Evolutionary conservation across 2,329 filamentous ascomycete genomes (phyloP), one percentile per base, ranked within the genome.

Genomic region (Colletotrichum sp.): DNA sequence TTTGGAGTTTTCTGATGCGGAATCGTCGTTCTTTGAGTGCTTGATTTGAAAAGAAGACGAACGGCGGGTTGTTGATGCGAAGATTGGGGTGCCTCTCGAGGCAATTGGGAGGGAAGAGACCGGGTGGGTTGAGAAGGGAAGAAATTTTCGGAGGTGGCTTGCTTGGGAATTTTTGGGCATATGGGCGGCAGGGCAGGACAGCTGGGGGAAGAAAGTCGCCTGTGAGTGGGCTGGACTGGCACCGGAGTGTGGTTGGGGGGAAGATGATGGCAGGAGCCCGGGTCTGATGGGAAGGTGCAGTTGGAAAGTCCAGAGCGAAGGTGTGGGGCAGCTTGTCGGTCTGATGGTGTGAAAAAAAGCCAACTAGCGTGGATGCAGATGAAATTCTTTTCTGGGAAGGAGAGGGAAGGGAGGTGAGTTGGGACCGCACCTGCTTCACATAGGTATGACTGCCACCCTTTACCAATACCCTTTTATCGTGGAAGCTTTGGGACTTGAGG

Each of bases 201-300:
- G 12, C 49, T 55, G 44, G 36, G 36, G 12, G 12, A 32, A 30
- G 5, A 25, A 62, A 36, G 27, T 62, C 44, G 44, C 22, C 32
- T 29, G 13, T 65, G 36, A 39, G 39, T n/a, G 34, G 32, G n/a
- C 59, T 74, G 44, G 59, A 49, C 27, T 0, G 79, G 57, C 68
- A 49, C 27, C 0, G 78, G 57, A n/a, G 79, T 77, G 9, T 78
- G 79, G 1, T 73, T 55, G 8, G 70, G 61, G 34, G 30, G 27
- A 9, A 22, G 49, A 34, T 30, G 62, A 62, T 36, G 55, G 55
- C 65, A 68, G 39, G 62, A 75, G 15, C 22, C 63, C n/a, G 9
- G 55, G 55, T 59, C 49, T n/a, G 71, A 52, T 61, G 16, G 57
- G 73, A 34, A 72, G 69, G 36, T 72, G 39, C 49, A 27, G 63